Base-by-base conservation (phyloP, 768 basidiomycete species). In the Hypholoma sublateritium region DNA sequence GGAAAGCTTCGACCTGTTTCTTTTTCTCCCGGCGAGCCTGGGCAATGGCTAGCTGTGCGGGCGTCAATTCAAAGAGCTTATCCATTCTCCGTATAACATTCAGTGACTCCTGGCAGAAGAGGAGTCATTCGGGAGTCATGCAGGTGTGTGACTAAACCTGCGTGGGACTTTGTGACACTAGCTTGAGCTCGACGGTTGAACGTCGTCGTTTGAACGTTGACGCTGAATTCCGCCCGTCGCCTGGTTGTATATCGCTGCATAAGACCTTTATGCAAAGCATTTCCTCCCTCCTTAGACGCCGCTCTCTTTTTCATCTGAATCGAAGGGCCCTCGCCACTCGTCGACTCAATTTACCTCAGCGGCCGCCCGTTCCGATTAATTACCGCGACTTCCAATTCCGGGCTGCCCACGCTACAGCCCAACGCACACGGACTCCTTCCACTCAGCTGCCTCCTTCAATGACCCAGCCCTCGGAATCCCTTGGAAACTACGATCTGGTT, bases 401-500 rank as follows among this genome's bases (percentile, higher is more conserved):
- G 63, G 59, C 63, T 34, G 64, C 69, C 50, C 70, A 69, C 58
- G 61, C 61, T 17, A 14, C 62, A 37, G 42, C 62, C 22, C 65
- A 61, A 39, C 45, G 50, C 14, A 51, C 47, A 17, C 39, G 39
- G 42, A 53, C 37, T 51, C 45, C 58, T 47, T 51, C 50, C 39
- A 47, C 53, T 22, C 46, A 42, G 41, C 54, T 41, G 39, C 55
- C 55, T 32, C 42, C 43, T 34, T 48, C 69, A 47, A 78, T 78
- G 69, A 56, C 70, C 17, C 57, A 67, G 35, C 34, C 65, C 14
- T 57, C 68, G 45, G 71, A 81, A 61, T 70, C 73, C 19, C 85
- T 81, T 64, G 91, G 88, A 48, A 90, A 94, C 69, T 96, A 93
- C 67, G 91, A 96, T 72, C 81, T 94, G 37, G 73, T 95, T 56